phyloP scores from a whole-genome alignment of 1,284 basidiomycete genomes.

The Calocybe gambosa region DNA sequence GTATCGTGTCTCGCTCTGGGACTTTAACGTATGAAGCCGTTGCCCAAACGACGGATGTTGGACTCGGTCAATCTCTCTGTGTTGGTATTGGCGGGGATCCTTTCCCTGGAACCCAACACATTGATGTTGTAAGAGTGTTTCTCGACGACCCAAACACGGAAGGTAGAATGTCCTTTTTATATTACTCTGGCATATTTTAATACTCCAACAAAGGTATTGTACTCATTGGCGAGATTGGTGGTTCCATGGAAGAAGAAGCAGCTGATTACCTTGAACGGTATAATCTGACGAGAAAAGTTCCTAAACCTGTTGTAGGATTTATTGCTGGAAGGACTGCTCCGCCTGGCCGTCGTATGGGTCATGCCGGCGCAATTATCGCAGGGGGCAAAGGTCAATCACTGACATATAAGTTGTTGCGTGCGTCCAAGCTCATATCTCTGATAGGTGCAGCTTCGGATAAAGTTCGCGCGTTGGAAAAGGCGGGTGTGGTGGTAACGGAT shows the following conservation, averaged over 20 bases:
- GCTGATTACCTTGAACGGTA: conserved; percentile 92
- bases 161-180: conserved; percentile 61
- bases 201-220: conserved; percentile 69
- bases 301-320: conserved; percentile 97
- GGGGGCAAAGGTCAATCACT: conserved; percentile 81
- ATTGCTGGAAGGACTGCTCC: conserved; percentile 98
- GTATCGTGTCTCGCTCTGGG: conserved; percentile 96
- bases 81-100: conserved; percentile 99
- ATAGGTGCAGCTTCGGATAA: conserved; percentile 90
- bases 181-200: not conserved
- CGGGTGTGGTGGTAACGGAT: conserved; percentile 91
- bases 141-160: conserved; percentile 90
- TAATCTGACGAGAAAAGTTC: conserved; percentile 84
- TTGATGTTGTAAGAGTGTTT: conserved; percentile 96
- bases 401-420: not conserved
- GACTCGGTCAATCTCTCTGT: conserved; percentile 94
- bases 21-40: conserved; percentile 93
- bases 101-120: conserved; percentile 94
- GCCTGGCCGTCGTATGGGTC: conserved; percentile 97
- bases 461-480: conserved; percentile 88
- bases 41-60: conserved; percentile 91
- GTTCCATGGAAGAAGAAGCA: conserved; percentile 99
- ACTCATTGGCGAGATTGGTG: conserved; percentile 98
- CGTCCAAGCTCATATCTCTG: conserved; percentile 4
- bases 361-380: conserved; percentile 96